Conservation (phyloP, 495 filamentous ascomycete species). For the Hyaloscypha bicolor region DNA sequence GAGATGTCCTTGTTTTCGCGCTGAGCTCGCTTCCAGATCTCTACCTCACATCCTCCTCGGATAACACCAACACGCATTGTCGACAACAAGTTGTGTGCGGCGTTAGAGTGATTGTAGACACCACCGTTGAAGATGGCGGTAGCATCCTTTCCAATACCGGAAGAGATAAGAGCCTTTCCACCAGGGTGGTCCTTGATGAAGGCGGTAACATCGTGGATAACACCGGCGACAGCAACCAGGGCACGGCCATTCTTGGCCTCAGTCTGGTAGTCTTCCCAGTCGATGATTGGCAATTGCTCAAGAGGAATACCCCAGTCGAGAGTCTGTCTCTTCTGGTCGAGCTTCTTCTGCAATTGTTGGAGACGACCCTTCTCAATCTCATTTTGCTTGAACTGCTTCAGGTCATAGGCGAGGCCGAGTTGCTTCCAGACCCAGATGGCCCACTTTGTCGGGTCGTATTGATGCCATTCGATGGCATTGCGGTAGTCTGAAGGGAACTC, state of each 20-base stretch:
- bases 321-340: slow-evolving; percentile 89
- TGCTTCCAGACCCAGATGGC: slow-evolving; percentile 93
- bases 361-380: slow-evolving; percentile 99
- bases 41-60: slow-evolving; percentile 93
- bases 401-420: slow-evolving; percentile 88
- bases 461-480: slow-evolving; percentile 96
- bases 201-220: slow-evolving; percentile 91
- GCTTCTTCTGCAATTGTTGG: slow-evolving; percentile 98
- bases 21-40: slow-evolving; percentile 98
- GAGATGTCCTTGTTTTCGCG: slow-evolving; percentile 85
- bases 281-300: slow-evolving; percentile 91
- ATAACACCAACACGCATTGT: slow-evolving; percentile 98
- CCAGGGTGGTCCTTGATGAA: slow-evolving; percentile 98
- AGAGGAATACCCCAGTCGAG: slow-evolving; percentile 96
- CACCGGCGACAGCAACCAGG: slow-evolving; percentile 87
- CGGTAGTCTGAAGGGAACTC: slow-evolving; percentile 99
- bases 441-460: slow-evolving; percentile 99
- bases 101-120: slow-evolving; percentile 97
- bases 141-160: slow-evolving; percentile 94
- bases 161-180: slow-evolving; percentile 92
- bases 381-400: slow-evolving; percentile 97
- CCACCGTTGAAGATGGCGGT: slow-evolving; percentile 99
- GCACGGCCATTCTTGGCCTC: slow-evolving; percentile 87
- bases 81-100: slow-evolving; percentile 93
- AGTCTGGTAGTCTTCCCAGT: slow-evolving; percentile 93